These are phyloP conservation scores for Apiospora sp. DNA, from an alignment of 2,329 filamentous ascomycete species.

Conservation along the genomic window DNA sequence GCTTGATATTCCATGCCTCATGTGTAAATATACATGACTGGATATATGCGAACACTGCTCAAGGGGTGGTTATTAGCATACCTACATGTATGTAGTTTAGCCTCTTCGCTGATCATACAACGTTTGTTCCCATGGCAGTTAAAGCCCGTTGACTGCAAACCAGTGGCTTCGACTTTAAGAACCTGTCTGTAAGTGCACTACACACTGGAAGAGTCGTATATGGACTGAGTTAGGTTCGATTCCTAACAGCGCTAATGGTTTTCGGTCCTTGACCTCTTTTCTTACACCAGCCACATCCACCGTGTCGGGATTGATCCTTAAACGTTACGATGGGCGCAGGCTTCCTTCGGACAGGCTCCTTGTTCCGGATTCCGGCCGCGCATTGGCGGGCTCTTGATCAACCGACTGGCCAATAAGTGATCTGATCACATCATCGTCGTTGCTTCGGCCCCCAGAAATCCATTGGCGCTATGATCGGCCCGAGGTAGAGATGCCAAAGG, in stretches of 20 bases:
- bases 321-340: not conserved
- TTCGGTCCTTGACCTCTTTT: too few species aligned
- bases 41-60: too few species aligned
- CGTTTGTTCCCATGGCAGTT: not conserved
- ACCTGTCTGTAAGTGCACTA: not conserved
- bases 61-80: too few species aligned
- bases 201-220: too few species aligned
- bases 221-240: too few species aligned
- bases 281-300: conserved; percentile 11
- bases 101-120: not conserved
- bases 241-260: too few species aligned
- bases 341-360: not conserved
- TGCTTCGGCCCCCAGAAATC: not conserved
- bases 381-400: not conserved
- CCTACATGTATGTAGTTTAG: too few species aligned
- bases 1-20: too few species aligned
- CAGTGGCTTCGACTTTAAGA: not conserved
- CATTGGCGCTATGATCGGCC: conserved; percentile 4
- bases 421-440: not conserved
- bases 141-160: not conserved
- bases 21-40: too few species aligned
- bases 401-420: not conserved
- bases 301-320: not conserved
- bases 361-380: not conserved
- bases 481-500: conserved; percentile 2